Conservation (phyloP, 2,329 filamentous ascomycete genomes). For the Diaporthe ampelina region DNA sequence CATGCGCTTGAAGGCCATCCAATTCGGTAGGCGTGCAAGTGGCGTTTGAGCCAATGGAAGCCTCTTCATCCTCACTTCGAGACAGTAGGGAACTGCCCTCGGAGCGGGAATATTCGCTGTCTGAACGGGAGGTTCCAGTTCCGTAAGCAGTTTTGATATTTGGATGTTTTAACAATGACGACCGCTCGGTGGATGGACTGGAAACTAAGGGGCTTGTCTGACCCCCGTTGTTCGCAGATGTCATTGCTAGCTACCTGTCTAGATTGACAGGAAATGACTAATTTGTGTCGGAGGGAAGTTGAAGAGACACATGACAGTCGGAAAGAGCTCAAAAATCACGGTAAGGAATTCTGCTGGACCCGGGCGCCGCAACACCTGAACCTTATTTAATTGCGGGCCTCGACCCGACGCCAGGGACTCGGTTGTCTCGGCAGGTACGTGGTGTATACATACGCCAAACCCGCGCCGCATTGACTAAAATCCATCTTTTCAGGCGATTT, state of each 20-base stretch:
- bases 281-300: not conserved
- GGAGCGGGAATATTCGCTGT: slow-evolving; percentile 9
- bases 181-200: slow-evolving; percentile 25
- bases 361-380: not conserved
- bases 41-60: slow-evolving; percentile 25
- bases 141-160: slow-evolving; percentile 17
- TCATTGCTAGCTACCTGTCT: slow-evolving; percentile 18
- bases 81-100: not conserved
- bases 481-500: not conserved
- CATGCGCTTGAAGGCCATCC: not conserved
- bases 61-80: slow-evolving; percentile 32
- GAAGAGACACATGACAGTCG: not conserved
- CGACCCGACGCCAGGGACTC: not conserved
- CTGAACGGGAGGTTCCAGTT: not conserved
- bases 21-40: not conserved
- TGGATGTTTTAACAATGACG: slow-evolving; percentile 28
- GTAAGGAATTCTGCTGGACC: not conserved
- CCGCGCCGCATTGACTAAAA: not conserved
- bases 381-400: slow-evolving; percentile 1
- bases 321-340: not conserved
- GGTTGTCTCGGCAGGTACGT: not conserved
- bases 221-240: not conserved
- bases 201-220: not conserved
- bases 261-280: not conserved
- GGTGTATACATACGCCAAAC: not conserved